Conservation (phyloP, 2,329 filamentous ascomycete species). For the Tricladium varicosporioides region DNA sequence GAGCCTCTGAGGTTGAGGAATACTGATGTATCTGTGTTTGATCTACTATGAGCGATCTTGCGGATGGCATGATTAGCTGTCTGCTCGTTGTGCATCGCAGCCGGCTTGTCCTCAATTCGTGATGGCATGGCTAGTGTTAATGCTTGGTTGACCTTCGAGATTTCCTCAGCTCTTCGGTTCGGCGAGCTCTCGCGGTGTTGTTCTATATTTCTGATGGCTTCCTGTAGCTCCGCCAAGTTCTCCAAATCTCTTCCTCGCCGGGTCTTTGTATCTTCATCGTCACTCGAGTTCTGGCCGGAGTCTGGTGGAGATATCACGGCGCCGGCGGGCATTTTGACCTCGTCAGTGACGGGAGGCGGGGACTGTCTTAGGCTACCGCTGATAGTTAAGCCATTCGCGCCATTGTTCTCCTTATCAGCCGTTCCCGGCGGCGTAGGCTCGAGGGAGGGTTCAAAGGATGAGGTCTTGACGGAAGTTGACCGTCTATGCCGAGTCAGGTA, state of each 20-base stretch:
- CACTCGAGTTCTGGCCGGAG: slow-evolving; percentile 75
- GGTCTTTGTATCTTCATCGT: slow-evolving; percentile 65
- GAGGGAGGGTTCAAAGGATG: slow-evolving; percentile 30
- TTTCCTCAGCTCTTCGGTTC: slow-evolving; percentile 30
- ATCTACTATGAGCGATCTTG: slow-evolving; percentile 31
- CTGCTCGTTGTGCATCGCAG: slow-evolving; percentile 17
- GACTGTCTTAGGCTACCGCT: slow-evolving; percentile 74
- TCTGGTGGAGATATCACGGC: slow-evolving; percentile 91
- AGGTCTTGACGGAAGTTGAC: slow-evolving; percentile 46
- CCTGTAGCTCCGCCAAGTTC: slow-evolving; percentile 62
- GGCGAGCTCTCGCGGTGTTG: slow-evolving; percentile 61
- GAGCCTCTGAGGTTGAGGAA: slow-evolving; percentile 33
- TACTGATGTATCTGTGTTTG: slow-evolving; percentile 47
- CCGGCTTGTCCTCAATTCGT: slow-evolving; percentile 30
- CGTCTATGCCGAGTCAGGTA: slow-evolving; percentile 64
- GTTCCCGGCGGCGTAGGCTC: slow-evolving; percentile 29
- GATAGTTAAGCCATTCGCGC: slow-evolving; percentile 31
- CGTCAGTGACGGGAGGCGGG: slow-evolving; percentile 75
- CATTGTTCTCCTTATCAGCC: slow-evolving; percentile 28
- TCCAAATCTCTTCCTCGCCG: slow-evolving; percentile 28
- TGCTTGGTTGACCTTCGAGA: slow-evolving; percentile 25
- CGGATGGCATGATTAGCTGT: slow-evolving; percentile 16
- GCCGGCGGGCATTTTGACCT: slow-evolving; percentile 71
- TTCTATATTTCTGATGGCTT: slow-evolving; percentile 78
- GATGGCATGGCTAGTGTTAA: slow-evolving; percentile 36